These are phyloP conservation scores for Gomphus bonarii DNA, from an alignment of 1,284 basidiomycete species.

Conservation along the genomic window DNA sequence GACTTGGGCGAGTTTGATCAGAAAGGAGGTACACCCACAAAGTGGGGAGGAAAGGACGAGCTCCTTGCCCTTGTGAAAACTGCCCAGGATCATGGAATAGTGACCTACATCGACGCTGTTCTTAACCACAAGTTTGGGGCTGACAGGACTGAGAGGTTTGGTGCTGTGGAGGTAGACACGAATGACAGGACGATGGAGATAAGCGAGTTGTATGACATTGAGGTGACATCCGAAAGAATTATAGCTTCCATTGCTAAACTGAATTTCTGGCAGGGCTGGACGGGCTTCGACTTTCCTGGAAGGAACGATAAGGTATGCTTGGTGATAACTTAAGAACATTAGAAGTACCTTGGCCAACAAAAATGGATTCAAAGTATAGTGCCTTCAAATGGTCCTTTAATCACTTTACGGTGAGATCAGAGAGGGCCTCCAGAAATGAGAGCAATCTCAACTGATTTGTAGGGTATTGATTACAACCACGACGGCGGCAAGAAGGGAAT, in stretches of 20 bases:
- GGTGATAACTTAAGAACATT: neutral
- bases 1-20: slow-evolving; percentile 42
- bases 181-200: slow-evolving; percentile 22
- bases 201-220: slow-evolving; percentile 27
- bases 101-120: slow-evolving; percentile 24
- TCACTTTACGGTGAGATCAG: slow-evolving; percentile 26
- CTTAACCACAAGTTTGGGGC: slow-evolving; percentile 32
- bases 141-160: slow-evolving; percentile 39
- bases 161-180: slow-evolving; percentile 35
- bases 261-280: slow-evolving; percentile 18
- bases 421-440: neutral
- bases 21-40: slow-evolving; percentile 36
- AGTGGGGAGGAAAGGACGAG: slow-evolving; percentile 52
- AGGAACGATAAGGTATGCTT: slow-evolving; percentile 24
- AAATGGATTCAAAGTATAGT: slow-evolving; percentile 23
- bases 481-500: slow-evolving; percentile 34
- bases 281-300: slow-evolving; percentile 41
- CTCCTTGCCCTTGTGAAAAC: slow-evolving; percentile 31
- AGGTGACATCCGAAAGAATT: slow-evolving; percentile 18
- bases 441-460: neutral
- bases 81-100: slow-evolving; percentile 25
- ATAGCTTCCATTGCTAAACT: neutral
- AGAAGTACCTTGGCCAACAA: neutral
- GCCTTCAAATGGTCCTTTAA: slow-evolving; percentile 37
- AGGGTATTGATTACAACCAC: slow-evolving; percentile 34